Base-by-base conservation (phyloP, 768 basidiomycete species). In the Phlebiopsis flavidoalba region DNA sequence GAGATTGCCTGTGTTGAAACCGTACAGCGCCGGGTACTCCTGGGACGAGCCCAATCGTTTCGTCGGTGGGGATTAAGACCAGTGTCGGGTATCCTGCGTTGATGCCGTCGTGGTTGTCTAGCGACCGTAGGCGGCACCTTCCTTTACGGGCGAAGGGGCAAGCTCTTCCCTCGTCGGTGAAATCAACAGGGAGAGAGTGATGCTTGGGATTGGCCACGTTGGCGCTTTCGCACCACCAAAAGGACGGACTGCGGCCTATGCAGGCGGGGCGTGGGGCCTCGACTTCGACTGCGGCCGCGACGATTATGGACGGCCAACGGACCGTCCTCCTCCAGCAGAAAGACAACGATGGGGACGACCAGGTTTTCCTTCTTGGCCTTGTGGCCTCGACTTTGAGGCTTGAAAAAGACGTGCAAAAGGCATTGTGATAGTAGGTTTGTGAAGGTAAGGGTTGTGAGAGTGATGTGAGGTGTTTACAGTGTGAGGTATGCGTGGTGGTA, bases 1-100 rank as follows among this genome's bases (percentile, higher is more conserved):
- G n/a, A n/a, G n/a, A n/a, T 11, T 8, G 8, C 8, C 17, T n/a
- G 14, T 33, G 5, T 35, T 19, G 31, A 36, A 1, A 37, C 11
- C 2, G 48, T 55, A 55, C 11, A 55, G 36, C 54, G 54, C 40
- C 2, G 57, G 57, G 47, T 48, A 58, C 48, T 50, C 57, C 45
- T n/a, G 22, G 22, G 10, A n/a, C 17, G 26, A 50, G 48, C 57
- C n/a, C 57, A 58, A 46, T 21, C 43, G 22, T 19, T 4, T 12
- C 56, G 43, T 22, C 22, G 22, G 56, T 19, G 50, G 52, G 14
- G 24, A 31, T 31, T n/a, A 14, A 26, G 50, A 24, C 8, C 8
- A 14, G 31, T 15, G 31, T 21, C 14, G 52, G n/a, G n/a, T n/a
- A n/a, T n/a, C 36, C 52, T 33, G 24, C 50, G 50, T 51, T 31